A percentile compares a stretch with the other conserved stretches of the same genome.
phyloP scores from a whole-genome alignment of 1,284 basidiomycete genomes.

The Boletus sp. region DNA sequence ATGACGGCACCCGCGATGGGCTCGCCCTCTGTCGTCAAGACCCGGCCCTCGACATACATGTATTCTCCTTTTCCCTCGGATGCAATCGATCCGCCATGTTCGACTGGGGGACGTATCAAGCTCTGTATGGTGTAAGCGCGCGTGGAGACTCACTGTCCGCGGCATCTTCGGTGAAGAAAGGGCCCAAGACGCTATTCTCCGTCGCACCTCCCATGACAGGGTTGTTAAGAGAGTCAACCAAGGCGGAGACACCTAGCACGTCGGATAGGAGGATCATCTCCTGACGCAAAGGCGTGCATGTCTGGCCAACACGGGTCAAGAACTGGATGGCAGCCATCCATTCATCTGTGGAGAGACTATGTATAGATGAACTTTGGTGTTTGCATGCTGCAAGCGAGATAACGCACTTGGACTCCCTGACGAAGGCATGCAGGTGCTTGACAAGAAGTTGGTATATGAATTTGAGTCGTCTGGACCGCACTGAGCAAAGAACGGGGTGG shows the following conservation, averaged over 20 bases:
- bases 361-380: background rate
- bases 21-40: constrained; percentile 63
- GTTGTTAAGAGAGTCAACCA: constrained; percentile 78
- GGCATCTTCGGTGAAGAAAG: constrained; percentile 82
- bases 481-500: constrained; percentile 3
- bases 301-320: constrained; percentile 71
- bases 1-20: constrained; percentile 64
- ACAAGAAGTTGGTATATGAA: constrained; percentile 50
- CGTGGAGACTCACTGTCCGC: constrained; percentile 51
- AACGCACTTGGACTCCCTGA: constrained; percentile 59
- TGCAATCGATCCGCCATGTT: constrained; percentile 60
- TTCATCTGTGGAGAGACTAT: constrained; percentile 70
- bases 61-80: constrained; percentile 82
- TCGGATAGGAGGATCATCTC: constrained; percentile 85
- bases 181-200: constrained; percentile 76
- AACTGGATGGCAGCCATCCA: constrained; percentile 81
- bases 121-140: background rate
- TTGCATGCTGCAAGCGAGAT: background rate
- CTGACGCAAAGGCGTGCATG: constrained; percentile 68
- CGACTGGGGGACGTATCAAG: constrained; percentile 37
- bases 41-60: constrained; percentile 73
- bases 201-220: constrained; percentile 63
- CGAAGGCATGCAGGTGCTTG: constrained; percentile 66
- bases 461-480: constrained; percentile 37
- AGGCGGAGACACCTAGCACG: constrained; percentile 70